A percentile compares a stretch with the other conserved stretches of the same genome.
These are phyloP conservation scores for Hemileccinum impolitum DNA, from an alignment of 768 basidiomycete genomes.

Conservation along the genomic window DNA sequence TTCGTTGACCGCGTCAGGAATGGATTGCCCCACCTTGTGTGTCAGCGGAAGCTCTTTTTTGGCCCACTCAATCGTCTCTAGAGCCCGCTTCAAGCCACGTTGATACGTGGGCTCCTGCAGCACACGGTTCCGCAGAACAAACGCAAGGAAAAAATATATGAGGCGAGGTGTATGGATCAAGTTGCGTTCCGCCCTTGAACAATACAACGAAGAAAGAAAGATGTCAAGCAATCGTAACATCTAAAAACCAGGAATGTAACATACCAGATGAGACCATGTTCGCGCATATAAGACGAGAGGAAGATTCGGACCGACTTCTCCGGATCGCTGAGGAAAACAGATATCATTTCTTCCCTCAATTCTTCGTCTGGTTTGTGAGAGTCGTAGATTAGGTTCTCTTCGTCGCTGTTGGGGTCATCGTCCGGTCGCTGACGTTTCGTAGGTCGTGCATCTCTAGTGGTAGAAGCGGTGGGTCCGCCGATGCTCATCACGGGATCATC, in stretches of 20 bases:
- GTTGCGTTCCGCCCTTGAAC: slow-evolving; percentile 45
- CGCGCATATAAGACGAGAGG: slow-evolving; percentile 65
- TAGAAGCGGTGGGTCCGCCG: neutral
- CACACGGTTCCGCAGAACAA: slow-evolving; percentile 52
- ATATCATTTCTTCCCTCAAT: slow-evolving; percentile 42
- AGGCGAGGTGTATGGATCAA: slow-evolving; percentile 52
- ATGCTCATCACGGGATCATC: slow-evolving; percentile 16
- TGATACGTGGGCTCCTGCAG: slow-evolving; percentile 48
- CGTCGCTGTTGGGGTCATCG: slow-evolving; percentile 18
- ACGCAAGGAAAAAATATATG: slow-evolving; percentile 57
- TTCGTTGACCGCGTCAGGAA: slow-evolving; percentile 46
- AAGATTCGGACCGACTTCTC: slow-evolving; percentile 58
- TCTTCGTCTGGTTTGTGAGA: slow-evolving; percentile 32
- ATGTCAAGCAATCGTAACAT: neutral
- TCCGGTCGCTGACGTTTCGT: slow-evolving; percentile 26
- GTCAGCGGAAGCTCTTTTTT: slow-evolving; percentile 43
- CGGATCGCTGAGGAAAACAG: slow-evolving; percentile 60
- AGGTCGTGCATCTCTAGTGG: slow-evolving; percentile 6
- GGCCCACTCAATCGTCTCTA: slow-evolving; percentile 41
- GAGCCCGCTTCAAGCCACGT: slow-evolving; percentile 43
- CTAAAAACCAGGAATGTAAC: slow-evolving; percentile 12
- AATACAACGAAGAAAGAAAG: neutral
- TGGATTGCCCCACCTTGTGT: slow-evolving; percentile 33
- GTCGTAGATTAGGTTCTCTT: slow-evolving; percentile 34
- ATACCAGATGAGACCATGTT: slow-evolving; percentile 71